These are phyloP conservation scores for Dictyostelium intermedium DNA, from an alignment of 78 protist genomes.

Conservation along the genomic window DNA sequence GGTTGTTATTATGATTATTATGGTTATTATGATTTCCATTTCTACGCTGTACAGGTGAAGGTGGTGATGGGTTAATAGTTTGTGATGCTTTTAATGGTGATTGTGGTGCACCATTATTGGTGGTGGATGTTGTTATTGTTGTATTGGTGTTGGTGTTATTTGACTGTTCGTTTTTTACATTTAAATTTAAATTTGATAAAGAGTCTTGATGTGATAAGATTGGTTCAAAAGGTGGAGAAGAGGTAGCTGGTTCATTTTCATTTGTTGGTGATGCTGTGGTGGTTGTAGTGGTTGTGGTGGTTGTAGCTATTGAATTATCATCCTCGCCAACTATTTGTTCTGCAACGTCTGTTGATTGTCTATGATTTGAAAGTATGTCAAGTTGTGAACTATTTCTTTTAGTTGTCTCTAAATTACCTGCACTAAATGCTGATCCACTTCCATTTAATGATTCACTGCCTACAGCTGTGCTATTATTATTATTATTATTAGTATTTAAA, in stretches of 20 bases:
- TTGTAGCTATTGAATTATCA: not conserved
- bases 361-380: conserved; percentile 3
- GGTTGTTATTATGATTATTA: not conserved
- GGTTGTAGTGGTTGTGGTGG: not conserved
- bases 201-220: not conserved
- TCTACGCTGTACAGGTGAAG: not conserved
- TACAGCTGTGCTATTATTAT: not conserved
- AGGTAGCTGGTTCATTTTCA: not conserved
- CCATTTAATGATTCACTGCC: not conserved
- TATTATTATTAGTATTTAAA: not conserved
- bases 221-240: conserved; percentile 4
- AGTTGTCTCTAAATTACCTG: not conserved
- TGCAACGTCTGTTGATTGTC: not conserved
- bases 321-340: not conserved
- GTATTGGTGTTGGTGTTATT: too few species aligned
- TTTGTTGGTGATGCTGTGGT: not conserved
- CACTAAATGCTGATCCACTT: not conserved
- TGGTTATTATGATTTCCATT: not conserved
- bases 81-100: conserved; percentile 45
- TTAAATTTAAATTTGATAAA: not conserved
- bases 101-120: not conserved
- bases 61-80: conserved; percentile 23
- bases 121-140: not conserved
- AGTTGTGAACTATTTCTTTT: not conserved
- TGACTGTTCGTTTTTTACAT: not conserved